phyloP scores from a whole-genome alignment of 148 eudicot genomes.

The Persicaria maculosa region DNA sequence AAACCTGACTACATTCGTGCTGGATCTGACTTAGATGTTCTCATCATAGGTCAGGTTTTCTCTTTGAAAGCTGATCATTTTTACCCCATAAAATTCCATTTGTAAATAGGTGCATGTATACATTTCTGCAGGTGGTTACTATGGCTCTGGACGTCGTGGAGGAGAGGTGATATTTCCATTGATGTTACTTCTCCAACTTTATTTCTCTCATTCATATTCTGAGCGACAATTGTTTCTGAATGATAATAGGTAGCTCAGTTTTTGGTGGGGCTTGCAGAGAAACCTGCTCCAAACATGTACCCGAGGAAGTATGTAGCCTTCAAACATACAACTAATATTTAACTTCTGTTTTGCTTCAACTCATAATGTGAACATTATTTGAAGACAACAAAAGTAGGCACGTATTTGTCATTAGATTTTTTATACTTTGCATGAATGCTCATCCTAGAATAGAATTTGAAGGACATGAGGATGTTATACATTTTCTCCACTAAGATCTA shows the following conservation, averaged over 20 bases:
- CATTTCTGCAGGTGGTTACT: slow-evolving; percentile 66
- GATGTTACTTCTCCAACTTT: slow-evolving; percentile 4
- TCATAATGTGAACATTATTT: background rate
- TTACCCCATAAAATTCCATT: background rate
- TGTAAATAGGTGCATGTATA: background rate
- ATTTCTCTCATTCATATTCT: background rate
- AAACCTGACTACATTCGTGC: slow-evolving; percentile 82
- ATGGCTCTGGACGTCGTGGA: slow-evolving; percentile 95
- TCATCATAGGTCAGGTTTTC: slow-evolving; percentile 50
- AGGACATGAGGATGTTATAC: background rate
- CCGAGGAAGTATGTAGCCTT: slow-evolving; percentile 49
- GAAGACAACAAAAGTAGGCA: background rate
- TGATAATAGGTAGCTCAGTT: slow-evolving; percentile 67
- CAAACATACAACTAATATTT: background rate
- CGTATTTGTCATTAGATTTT: background rate
- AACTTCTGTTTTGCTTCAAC: background rate
- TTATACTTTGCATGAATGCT: background rate
- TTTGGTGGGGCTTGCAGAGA: slow-evolving; percentile 91
- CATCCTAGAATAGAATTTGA: background rate
- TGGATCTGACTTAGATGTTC: slow-evolving; percentile 88
- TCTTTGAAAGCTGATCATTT: background rate
- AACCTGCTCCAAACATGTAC: slow-evolving; percentile 38
- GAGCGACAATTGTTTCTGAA: slow-evolving; percentile 7
- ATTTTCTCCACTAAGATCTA: background rate
- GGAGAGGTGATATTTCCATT: slow-evolving; percentile 49